phyloP scores from a whole-genome alignment of 2,329 filamentous ascomycete species.

The Daldinia sp. region DNA sequence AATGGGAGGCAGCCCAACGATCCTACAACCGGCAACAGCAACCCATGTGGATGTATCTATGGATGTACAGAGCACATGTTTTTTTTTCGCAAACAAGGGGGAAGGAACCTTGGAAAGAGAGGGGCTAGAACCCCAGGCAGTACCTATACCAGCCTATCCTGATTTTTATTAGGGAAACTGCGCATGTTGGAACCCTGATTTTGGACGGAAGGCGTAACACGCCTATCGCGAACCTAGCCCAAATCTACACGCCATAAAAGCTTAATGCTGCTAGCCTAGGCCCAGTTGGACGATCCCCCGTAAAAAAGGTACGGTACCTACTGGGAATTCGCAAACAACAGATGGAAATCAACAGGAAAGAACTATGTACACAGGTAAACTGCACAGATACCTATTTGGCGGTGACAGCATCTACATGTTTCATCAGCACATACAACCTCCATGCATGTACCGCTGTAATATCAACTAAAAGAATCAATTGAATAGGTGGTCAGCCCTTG shows the following conservation, averaged over 20 bases:
- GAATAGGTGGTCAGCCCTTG: neutral
- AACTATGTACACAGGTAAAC: neutral
- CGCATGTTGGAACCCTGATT: neutral
- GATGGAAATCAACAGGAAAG: neutral
- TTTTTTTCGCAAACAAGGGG: neutral
- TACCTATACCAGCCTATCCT: neutral
- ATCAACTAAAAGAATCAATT: no score
- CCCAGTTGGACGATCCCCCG: neutral
- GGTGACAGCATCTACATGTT: neutral
- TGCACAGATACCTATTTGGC: no score
- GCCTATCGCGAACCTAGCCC: neutral
- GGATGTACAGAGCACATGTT: neutral
- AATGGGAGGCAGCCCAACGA: constrained; percentile 11
- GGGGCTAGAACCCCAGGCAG: constrained; percentile 13
- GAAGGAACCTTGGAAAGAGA: neutral
- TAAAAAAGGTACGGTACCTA: neutral
- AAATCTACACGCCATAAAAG: neutral
- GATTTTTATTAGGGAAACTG: constrained; percentile 23
- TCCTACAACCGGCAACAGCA: constrained; percentile 4
- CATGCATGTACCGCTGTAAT: neutral
- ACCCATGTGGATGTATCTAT: no score
- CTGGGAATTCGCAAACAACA: no score
- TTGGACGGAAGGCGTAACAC: neutral
- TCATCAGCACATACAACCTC: neutral
- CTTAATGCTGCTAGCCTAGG: neutral